phyloP scores from a whole-genome alignment of 768 basidiomycete species.

The Mycena rosella region DNA sequence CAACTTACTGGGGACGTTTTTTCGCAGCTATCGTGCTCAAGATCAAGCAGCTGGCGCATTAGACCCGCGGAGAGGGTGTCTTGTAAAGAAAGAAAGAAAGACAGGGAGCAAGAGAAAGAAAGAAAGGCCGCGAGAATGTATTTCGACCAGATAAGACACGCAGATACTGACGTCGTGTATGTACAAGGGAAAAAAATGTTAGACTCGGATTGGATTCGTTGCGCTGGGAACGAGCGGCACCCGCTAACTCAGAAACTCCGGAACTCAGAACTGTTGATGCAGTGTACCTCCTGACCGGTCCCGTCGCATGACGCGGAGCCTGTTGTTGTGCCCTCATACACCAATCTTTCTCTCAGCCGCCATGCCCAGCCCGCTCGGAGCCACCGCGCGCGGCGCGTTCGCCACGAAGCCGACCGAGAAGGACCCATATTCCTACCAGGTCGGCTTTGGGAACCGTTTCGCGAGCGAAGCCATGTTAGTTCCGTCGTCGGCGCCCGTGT shows the following conservation, averaged over 20 bases:
- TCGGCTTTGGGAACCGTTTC: conserved; percentile 70
- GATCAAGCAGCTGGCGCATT: conserved; percentile 61
- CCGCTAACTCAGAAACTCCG: background rate
- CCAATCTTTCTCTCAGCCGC: conserved; percentile 16
- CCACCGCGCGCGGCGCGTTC: conserved; percentile 56
- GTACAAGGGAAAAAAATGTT: conserved; percentile 19
- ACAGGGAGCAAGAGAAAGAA: background rate
- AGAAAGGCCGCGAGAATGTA: background rate
- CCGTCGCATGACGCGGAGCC: background rate
- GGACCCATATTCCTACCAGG: conserved; percentile 70
- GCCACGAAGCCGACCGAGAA: conserved; percentile 51
- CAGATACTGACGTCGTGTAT: conserved; percentile 23
- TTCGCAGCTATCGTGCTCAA: conserved; percentile 62
- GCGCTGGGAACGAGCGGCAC: background rate
- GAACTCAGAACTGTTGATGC: background rate
- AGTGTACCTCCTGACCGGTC: conserved; percentile 11
- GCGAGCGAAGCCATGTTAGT: conserved; percentile 68
- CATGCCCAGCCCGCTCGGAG: conserved; percentile 43
- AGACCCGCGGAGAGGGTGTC: background rate
- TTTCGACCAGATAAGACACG: conserved; percentile 23
- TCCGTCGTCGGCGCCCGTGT: background rate
- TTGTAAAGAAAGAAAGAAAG: conserved; percentile 14
- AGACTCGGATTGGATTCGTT: background rate
- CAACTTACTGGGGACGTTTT: conserved; percentile 28
- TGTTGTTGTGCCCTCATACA: too few relatives aligned